Conservation (phyloP, 768 basidiomycete species). For the Rhizopogon salebrosus region DNA sequence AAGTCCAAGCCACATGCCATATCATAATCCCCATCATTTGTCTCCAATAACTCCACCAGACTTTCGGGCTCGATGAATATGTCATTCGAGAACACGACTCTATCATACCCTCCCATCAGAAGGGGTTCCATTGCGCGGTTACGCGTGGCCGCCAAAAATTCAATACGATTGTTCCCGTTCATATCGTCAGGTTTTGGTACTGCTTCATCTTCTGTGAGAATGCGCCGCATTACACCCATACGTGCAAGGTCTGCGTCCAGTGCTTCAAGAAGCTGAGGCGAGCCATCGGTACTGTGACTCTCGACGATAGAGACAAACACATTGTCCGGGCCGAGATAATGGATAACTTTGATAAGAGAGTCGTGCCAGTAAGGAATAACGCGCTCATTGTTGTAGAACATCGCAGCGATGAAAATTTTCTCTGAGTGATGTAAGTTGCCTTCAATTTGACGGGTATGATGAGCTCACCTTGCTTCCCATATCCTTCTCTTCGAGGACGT, state of each 20-base stretch:
- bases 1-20: conserved; percentile 42
- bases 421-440: conserved; percentile 7
- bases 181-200: conserved; percentile 15
- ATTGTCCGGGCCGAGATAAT: conserved; percentile 36
- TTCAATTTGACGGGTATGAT: neutral
- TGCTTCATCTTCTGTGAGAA: conserved; percentile 23
- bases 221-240: conserved; percentile 22
- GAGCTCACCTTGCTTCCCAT: conserved; percentile 5
- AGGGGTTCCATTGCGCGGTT: conserved; percentile 41
- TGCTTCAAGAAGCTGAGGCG: conserved; percentile 24
- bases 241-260: conserved; percentile 19
- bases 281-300: conserved; percentile 30
- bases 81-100: conserved; percentile 40
- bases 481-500: conserved; percentile 3
- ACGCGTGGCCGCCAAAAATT: conserved; percentile 32
- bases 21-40: conserved; percentile 34
- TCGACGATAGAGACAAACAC: conserved; percentile 39
- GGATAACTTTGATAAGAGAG: conserved; percentile 30
- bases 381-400: conserved; percentile 34
- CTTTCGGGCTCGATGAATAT: conserved; percentile 35
- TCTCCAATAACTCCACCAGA: conserved; percentile 34
- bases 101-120: conserved; percentile 31
- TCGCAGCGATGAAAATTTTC: conserved; percentile 34
- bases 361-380: conserved; percentile 36
- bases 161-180: conserved; percentile 25